A percentile compares a stretch with the other conserved stretches of the same genome.
These are phyloP conservation scores for Globisporangium heterothallicum DNA, from an alignment of 352 stramenopile species.

Conservation along the genomic window DNA sequence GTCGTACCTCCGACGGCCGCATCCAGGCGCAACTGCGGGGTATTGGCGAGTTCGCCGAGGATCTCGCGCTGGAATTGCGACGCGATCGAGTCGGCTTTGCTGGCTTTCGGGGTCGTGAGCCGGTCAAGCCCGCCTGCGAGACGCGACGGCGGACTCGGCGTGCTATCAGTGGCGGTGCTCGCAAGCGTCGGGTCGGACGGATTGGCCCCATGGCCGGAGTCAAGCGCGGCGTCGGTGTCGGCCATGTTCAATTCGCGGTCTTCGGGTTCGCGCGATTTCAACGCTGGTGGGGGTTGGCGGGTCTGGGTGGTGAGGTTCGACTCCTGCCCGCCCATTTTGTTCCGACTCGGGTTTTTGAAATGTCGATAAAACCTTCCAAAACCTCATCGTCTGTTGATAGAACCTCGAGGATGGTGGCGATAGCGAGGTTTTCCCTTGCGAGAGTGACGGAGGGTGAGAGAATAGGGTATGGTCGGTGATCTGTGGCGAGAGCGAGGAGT, in stretches of 20 bases:
- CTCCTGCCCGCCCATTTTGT: background rate
- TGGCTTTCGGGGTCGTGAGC: constrained; percentile 23
- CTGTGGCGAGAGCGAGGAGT: too few relatives aligned
- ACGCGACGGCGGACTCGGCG: constrained; percentile 7
- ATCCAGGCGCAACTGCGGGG: background rate
- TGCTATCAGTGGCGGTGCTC: background rate
- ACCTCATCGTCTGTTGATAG: constrained; percentile 3
- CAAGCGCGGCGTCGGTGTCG: background rate
- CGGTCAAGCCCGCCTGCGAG: constrained; percentile 12
- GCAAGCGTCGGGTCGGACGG: too few relatives aligned
- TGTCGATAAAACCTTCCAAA: constrained; percentile 15
- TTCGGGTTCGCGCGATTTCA: too few relatives aligned
- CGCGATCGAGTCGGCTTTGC: constrained; percentile 42
- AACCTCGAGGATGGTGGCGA: background rate
- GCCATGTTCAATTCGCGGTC: too few relatives aligned
- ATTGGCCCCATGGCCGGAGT: background rate
- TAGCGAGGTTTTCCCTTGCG: constrained; percentile 3
- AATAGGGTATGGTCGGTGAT: too few relatives aligned
- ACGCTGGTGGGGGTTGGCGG: too few relatives aligned
- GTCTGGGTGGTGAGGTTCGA: too few relatives aligned
- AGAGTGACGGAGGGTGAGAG: too few relatives aligned
- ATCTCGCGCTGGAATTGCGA: constrained; percentile 65
- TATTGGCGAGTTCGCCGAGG: constrained; percentile 20
- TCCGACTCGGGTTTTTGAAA: constrained; percentile 7
- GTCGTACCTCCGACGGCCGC: background rate